Evolutionary conservation across 441 rosid genomes (phyloP), one percentile per base, ranked within the genome.

Genomic region (Theobroma grandiflorum): DNA sequence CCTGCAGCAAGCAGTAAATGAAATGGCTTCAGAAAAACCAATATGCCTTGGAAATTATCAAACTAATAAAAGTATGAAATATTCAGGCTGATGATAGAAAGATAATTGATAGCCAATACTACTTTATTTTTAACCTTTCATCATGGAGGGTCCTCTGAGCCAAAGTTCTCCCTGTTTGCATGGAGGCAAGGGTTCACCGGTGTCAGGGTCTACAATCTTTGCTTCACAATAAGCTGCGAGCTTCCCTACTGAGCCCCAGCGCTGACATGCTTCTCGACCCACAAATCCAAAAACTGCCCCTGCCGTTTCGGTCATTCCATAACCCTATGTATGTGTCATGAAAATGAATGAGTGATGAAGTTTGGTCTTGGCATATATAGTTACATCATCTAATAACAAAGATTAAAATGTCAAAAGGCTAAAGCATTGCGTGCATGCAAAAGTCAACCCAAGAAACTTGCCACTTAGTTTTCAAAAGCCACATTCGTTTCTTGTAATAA

Each of bases 131-230:
- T 43, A 68, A 85, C 90, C 88, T 84, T 81, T 84, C 88, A 87
- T 89, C 2, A 82, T 31, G 10, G 57, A 16, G 15, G 91, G 82
- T 47, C 87, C 87, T 66, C 79, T 72, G 3, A 89, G n/a, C 90
- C 88, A 89, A 42, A 89, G 81, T 72, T 85, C 90, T 22, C 86
- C 90, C 50, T 69, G 78, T 58, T 81, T 43, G 16, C 86, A 65
- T 0, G 91, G 91, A 26, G 82, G 82, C 75, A 87, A 78, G 15
- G 82, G 76, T 4, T 78, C 85, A 5, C 80, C 75, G 3, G 87
- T 79, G 15, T 57, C 79, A 61, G 86, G 82, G 70, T 85, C 81
- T 3, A 87, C 83, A 11, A 87, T 70, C 68, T 78, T 82, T 73
- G 89, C 87, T 78, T 82, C 85, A 35, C 35, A 33, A 9, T 70